Percentiles rank a stretch among this genome's conserved stretches.
Conservation (phyloP, 345 rosid species). For the Gossypium ekmanianum region DNA sequence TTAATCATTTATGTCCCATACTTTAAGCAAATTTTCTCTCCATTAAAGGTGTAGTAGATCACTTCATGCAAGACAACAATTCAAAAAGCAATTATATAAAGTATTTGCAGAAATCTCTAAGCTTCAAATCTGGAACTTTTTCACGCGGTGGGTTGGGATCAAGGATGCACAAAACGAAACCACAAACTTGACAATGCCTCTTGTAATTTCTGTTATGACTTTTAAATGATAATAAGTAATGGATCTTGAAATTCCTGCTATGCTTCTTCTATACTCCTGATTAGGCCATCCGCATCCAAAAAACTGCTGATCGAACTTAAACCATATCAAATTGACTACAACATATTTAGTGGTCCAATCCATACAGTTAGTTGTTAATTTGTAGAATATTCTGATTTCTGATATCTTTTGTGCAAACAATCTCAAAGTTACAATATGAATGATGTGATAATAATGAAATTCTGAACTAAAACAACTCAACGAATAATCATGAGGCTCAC, state of each 20-base stretch:
- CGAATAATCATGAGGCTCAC: background rate
- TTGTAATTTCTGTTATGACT: background rate
- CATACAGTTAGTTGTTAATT: background rate
- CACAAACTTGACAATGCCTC: background rate
- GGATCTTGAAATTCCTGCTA: background rate
- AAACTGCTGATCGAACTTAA: background rate
- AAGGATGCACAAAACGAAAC: background rate
- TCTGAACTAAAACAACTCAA: background rate
- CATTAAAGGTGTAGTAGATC: background rate
- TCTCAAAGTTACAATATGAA: background rate
- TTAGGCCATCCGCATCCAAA: background rate
- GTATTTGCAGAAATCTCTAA: background rate
- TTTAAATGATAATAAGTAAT: background rate
- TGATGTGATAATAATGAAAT: background rate
- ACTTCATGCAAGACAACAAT: constrained; percentile 10
- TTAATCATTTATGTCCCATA: background rate
- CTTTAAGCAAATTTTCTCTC: background rate
- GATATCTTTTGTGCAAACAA: background rate
- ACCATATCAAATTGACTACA: background rate
- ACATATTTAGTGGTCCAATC: background rate
- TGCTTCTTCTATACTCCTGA: background rate
- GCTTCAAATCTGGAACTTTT: background rate
- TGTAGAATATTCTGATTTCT: background rate
- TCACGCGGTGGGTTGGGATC: background rate
- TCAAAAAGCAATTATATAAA: background rate